Conservation (phyloP, 306 rosid genomes). For the Cicer bijugum region DNA sequence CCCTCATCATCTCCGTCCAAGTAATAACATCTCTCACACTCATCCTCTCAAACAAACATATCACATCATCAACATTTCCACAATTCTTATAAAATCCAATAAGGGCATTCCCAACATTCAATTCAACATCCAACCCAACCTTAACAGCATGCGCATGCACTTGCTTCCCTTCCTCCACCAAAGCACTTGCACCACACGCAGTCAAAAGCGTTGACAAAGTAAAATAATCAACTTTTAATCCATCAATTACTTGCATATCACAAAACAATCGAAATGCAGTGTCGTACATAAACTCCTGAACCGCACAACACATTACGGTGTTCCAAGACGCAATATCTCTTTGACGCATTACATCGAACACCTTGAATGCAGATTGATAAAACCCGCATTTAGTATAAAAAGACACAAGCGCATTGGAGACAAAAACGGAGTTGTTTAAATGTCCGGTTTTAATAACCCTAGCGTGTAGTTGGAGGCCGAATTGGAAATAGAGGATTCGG, state of each 20-base stretch:
- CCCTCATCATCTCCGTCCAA: conserved; percentile 71
- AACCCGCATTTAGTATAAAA: conserved; percentile 62
- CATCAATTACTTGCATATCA: conserved; percentile 51
- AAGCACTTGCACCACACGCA: conserved; percentile 55
- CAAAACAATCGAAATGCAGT: conserved; percentile 57
- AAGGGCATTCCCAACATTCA: conserved; percentile 78
- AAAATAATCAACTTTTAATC: conserved; percentile 55
- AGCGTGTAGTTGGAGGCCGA: conserved; percentile 75
- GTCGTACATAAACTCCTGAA: conserved; percentile 52
- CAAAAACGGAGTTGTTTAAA: conserved; percentile 58
- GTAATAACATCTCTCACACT: conserved; percentile 65
- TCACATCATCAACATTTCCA: conserved; percentile 57
- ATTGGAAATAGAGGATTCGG: conserved; percentile 45
- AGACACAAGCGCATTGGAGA: conserved; percentile 69
- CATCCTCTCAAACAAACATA: conserved; percentile 65
- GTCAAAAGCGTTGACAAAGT: conserved; percentile 70
- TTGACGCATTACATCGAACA: conserved; percentile 61
- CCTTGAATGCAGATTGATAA: conserved; percentile 46
- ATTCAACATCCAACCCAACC: conserved; percentile 60
- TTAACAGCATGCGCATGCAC: conserved; percentile 73
- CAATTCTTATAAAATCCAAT: conserved; percentile 62
- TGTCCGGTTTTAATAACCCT: conserved; percentile 58
- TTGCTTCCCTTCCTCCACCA: conserved; percentile 56
- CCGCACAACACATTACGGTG: conserved; percentile 60
- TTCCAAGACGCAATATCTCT: conserved; percentile 81